Conservation (phyloP, 371 early-diverging fungal genomes). For the Mortierella sp. region DNA sequence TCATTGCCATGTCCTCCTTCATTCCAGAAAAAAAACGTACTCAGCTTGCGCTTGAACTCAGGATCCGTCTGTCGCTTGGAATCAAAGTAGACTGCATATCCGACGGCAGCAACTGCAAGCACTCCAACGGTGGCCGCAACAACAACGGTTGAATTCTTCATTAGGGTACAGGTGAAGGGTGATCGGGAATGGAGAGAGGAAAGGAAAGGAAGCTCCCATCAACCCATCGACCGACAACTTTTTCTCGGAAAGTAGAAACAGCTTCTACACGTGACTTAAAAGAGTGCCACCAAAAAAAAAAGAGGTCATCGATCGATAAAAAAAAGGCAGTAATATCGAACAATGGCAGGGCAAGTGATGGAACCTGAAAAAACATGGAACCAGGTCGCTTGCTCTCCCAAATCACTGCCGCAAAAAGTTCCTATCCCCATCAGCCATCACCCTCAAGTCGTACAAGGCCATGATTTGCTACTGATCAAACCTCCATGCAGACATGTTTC, state of each 20-base stretch:
- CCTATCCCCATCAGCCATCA: too few species aligned
- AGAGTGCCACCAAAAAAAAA: neutral
- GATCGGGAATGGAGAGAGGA: constrained; percentile 24
- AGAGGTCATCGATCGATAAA: too few species aligned
- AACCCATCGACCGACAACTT: neutral
- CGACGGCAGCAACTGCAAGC: constrained; percentile 67
- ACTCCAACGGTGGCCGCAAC: constrained; percentile 65
- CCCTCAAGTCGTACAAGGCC: too few species aligned
- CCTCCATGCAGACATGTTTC: too few species aligned
- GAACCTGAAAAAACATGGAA: too few species aligned
- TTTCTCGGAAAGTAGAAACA: neutral
- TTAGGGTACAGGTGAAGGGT: constrained; percentile 3
- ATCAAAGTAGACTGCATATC: constrained; percentile 88
- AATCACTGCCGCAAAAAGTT: too few species aligned
- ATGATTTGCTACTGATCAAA: too few species aligned
- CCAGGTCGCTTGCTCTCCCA: too few species aligned
- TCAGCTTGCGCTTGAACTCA: constrained; percentile 78
- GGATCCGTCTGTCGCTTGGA: constrained; percentile 83
- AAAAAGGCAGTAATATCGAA: too few species aligned
- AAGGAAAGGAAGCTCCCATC: neutral
- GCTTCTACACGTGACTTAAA: neutral
- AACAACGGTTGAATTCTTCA: constrained; percentile 55
- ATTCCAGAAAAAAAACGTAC: constrained; percentile 61
- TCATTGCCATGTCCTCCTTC: neutral
- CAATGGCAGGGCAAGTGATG: too few species aligned